These are phyloP conservation scores for Exophiala calicioides DNA, from an alignment of 2,329 filamentous ascomycete species.

Conservation along the genomic window DNA sequence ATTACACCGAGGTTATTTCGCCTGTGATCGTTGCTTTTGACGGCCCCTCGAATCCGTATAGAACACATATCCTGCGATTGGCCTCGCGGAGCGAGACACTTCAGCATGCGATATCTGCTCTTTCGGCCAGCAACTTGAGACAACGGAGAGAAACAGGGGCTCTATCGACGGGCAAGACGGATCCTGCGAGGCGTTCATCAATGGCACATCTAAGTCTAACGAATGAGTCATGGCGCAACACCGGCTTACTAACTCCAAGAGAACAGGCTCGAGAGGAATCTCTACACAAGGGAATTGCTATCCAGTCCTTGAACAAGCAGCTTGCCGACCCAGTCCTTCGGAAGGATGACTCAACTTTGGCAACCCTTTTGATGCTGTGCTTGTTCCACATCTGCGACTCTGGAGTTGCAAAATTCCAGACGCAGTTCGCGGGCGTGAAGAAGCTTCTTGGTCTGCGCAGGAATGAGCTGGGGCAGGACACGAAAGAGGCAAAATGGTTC, in stretches of 20 bases:
- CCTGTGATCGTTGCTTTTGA: constrained; percentile 91
- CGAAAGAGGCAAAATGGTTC: constrained; percentile 68
- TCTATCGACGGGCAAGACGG: constrained; percentile 54
- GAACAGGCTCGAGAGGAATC: constrained; percentile 75
- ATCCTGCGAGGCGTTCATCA: constrained; percentile 51
- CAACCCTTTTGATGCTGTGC: constrained; percentile 82
- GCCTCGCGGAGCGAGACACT: constrained; percentile 76
- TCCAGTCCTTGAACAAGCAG: constrained; percentile 79
- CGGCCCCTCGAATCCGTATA: constrained; percentile 79
- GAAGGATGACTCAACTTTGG: constrained; percentile 81
- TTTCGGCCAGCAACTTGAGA: constrained; percentile 84
- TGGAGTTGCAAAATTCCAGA: constrained; percentile 88
- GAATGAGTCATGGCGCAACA: constrained; percentile 39
- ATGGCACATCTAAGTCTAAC: constrained; percentile 48
- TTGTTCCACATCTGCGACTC: constrained; percentile 93
- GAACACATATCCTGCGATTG: constrained; percentile 76
- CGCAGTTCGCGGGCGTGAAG: constrained; percentile 88
- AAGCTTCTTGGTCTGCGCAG: constrained; percentile 80
- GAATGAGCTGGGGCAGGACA: constrained; percentile 50
- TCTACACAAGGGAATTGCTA: constrained; percentile 80
- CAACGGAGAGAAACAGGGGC: constrained; percentile 67
- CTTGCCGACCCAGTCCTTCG: constrained; percentile 74
- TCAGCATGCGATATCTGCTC: constrained; percentile 88
- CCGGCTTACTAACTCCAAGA: constrained; percentile 49
- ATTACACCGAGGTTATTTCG: constrained; percentile 90